Conservation (phyloP, 352 stramenopile genomes). For the Halophytophthora polymorphica region DNA sequence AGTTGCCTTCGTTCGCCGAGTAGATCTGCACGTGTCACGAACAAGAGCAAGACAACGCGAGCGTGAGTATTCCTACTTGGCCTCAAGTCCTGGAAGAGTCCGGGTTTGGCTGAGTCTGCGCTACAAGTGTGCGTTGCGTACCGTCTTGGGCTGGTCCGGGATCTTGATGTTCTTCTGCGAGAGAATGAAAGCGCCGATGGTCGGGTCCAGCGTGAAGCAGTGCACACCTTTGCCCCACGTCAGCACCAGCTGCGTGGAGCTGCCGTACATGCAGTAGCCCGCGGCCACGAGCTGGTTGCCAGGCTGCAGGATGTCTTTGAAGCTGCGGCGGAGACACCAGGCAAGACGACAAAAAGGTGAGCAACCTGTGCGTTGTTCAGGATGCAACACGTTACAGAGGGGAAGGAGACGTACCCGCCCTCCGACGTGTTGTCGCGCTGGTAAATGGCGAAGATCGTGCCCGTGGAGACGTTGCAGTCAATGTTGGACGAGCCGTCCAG, state of each 20-base stretch:
- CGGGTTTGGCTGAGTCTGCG: too few species aligned
- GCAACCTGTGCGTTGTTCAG: neutral
- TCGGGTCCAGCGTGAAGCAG: conserved; percentile 98
- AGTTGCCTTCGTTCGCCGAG: conserved; percentile 99
- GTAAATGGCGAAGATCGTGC: conserved; percentile 99
- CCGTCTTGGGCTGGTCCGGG: conserved; percentile 87
- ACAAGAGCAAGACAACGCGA: neutral
- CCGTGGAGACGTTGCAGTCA: conserved; percentile 99
- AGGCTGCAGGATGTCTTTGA: conserved; percentile 92
- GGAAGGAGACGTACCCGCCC: conserved; percentile 34
- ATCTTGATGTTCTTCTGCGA: conserved; percentile 94
- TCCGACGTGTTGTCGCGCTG: conserved; percentile 62
- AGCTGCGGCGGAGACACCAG: conserved; percentile 21
- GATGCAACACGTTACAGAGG: neutral
- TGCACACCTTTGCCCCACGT: conserved; percentile 94
- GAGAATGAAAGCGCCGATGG: conserved; percentile 98
- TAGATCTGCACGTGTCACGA: conserved; percentile 77
- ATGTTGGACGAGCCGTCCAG: conserved; percentile 99
- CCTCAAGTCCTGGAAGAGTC: too few species aligned
- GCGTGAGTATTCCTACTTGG: neutral
- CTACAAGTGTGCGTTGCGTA: conserved; percentile 20
- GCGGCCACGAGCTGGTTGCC: conserved; percentile 94
- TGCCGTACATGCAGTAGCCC: conserved; percentile 99
- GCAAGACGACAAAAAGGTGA: neutral
- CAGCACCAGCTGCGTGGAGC: conserved; percentile 96